Conservation (phyloP, 176 grass and related monocot genomes). For the Lolium multiflorum region DNA sequence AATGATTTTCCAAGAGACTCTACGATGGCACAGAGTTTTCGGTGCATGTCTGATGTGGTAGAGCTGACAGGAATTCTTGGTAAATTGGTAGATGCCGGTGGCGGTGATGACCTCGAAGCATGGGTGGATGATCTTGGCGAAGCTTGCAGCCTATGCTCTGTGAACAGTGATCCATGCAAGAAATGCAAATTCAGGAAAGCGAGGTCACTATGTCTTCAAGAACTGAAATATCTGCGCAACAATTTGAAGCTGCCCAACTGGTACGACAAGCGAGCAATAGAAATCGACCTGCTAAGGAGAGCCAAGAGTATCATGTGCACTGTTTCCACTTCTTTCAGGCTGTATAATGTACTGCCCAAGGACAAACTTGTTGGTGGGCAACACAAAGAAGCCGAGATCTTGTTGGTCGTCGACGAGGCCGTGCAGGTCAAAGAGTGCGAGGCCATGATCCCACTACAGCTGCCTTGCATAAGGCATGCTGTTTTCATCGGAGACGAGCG, state of each 20-base stretch:
- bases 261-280: background rate
- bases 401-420: background rate
- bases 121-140: background rate
- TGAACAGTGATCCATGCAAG: background rate
- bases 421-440: constrained; percentile 6
- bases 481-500: constrained; percentile 9
- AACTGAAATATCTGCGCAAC: background rate
- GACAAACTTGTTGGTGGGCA: background rate
- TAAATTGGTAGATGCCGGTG: background rate
- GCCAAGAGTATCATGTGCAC: constrained; percentile 6
- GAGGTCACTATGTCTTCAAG: background rate
- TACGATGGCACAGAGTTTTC: background rate
- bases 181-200: background rate
- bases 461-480: constrained; percentile 1
- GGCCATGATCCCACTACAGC: background rate
- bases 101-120: background rate
- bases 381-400: background rate
- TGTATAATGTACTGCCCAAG: background rate
- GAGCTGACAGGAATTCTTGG: background rate
- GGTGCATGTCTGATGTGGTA: background rate
- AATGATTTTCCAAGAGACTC: background rate
- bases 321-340: constrained; percentile 9
- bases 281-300: background rate
- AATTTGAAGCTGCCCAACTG: background rate
- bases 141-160: constrained; percentile 2